Percentiles rank a stretch among this genome's conserved stretches.
Conservation (phyloP, 2,329 filamentous ascomycete species). For the Aureobasidium sp. region DNA sequence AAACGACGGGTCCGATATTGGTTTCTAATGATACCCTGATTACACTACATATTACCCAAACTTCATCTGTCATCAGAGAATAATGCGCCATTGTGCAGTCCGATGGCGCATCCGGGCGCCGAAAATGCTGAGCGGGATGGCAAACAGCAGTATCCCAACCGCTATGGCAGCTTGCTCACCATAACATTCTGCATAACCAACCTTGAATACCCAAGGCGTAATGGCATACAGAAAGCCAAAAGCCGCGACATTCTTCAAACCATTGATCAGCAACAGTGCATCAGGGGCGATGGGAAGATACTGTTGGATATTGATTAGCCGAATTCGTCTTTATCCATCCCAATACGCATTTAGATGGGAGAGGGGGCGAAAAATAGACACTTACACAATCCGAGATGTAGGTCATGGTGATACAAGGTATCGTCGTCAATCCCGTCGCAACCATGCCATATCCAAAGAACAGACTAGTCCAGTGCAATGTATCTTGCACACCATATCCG, state of each 20-base stretch:
- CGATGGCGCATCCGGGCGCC: constrained; percentile 29
- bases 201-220: constrained; percentile 35
- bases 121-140: constrained; percentile 27
- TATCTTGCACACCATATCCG: constrained; percentile 38
- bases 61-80: constrained; percentile 22
- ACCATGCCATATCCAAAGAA: constrained; percentile 45
- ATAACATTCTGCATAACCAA: constrained; percentile 32
- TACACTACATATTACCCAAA: too few relatives aligned
- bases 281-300: constrained; percentile 33
- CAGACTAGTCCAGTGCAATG: constrained; percentile 38
- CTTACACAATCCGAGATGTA: constrained; percentile 34
- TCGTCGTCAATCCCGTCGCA: constrained; percentile 36
- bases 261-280: constrained; percentile 33
- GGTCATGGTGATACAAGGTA: constrained; percentile 39
- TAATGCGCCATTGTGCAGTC: constrained; percentile 32
- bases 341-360: neutral
- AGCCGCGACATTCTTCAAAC: constrained; percentile 39
- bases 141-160: constrained; percentile 30
- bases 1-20: neutral
- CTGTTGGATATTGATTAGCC: neutral
- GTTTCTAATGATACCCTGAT: neutral
- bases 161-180: constrained; percentile 34
- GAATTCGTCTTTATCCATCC: neutral
- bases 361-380: neutral
- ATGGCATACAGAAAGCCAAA: constrained; percentile 44